Evolutionary conservation across 768 basidiomycete species (phyloP), one percentile per base, ranked within the genome.

Genomic region (Pleurotus giganteus): DNA sequence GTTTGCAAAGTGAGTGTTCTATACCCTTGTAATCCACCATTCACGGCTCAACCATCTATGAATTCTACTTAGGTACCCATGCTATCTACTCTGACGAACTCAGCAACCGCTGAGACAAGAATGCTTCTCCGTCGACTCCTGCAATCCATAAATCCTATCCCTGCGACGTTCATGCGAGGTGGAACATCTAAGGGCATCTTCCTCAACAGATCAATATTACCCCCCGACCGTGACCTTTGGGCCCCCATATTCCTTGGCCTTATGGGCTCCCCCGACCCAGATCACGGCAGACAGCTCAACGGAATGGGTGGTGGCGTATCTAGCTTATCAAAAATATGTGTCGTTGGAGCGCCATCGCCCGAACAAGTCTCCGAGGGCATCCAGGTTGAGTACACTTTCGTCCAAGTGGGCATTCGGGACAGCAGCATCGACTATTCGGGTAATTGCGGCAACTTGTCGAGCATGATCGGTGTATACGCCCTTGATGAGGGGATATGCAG

Each of bases 281-380:
- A 78, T 53, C 71, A 88, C 60, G 81, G 80, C 1, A 73, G 87
- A 13, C 89, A 92, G 67, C 73, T 91, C 12, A 84, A 92, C 59
- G 89, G 89, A 9, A 88, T 91, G 86, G 89, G 89, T 7, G 88
- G 89, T 4, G 89, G 89, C 3, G 70, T 88, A 7, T 86, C 85
- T 13, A 88, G 85, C 54, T 75, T 89, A 4, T 88, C 86, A 31
- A 92, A 92, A 64, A 80, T 90, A 13, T 82, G 81, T 60, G 79
- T 91, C 43, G 82, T 91, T 2, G 80, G 77, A 5, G 54, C 73
- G 41, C 75, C 85, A 4, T 74, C 79, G 0, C 61, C 67, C 1
- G 68, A 66, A 9, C 79, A 80, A 53, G 63, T 65, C 47, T 66
- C 69, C 1, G 53, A 68, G 17, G 80, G 79, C 15, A 72, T 83